Conservation (phyloP, 2,329 filamentous ascomycete species). For the Colletotrichum sp. region DNA sequence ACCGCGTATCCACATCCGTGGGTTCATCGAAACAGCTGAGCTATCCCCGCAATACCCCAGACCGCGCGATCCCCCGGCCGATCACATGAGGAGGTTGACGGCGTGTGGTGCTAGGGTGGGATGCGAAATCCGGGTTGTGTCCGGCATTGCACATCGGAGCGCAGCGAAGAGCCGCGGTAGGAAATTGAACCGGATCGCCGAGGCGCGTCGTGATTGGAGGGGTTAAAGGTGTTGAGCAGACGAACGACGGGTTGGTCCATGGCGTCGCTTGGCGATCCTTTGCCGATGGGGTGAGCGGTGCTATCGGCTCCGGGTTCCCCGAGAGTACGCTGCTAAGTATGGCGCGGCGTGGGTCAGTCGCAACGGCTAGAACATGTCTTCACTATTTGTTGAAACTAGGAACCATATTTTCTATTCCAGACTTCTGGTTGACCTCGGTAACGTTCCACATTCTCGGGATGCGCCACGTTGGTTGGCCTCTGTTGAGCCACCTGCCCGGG, state of each 20-base stretch:
- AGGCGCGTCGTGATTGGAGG: constrained; percentile 13
- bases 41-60: constrained; percentile 20
- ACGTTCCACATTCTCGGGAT: background rate
- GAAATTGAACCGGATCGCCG: constrained; percentile 10
- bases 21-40: background rate
- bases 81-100: constrained; percentile 4
- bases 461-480: background rate
- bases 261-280: background rate
- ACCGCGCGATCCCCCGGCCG: background rate
- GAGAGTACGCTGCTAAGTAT: background rate
- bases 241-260: background rate
- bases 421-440: background rate
- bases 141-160: background rate
- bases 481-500: background rate
- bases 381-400: background rate
- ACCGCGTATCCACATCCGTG: background rate
- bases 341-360: background rate
- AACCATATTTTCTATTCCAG: background rate
- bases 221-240: background rate
- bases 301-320: constrained; percentile 12
- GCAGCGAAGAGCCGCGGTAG: background rate
- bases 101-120: background rate
- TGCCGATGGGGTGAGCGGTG: background rate
- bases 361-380: background rate
- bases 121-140: background rate